Percentiles rank a stretch among this genome's conserved stretches.
These are phyloP conservation scores for Ambrosia trifida DNA, from an alignment of 129 eudicot species.

Conservation along the genomic window DNA sequence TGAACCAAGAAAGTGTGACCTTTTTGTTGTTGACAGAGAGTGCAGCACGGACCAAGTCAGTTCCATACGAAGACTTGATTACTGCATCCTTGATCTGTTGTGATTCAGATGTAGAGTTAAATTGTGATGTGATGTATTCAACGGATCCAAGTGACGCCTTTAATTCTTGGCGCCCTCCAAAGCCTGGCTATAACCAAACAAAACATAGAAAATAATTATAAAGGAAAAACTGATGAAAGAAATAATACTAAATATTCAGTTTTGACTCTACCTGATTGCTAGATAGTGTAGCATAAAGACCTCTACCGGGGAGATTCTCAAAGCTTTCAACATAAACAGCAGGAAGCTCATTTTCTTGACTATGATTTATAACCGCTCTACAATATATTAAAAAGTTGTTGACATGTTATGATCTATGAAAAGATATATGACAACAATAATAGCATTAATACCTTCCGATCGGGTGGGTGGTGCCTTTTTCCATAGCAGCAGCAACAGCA, in stretches of 20 bases:
- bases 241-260: background rate
- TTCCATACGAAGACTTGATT: slow-evolving; percentile 69
- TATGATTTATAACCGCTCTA: slow-evolving; percentile 97
- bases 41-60: slow-evolving; percentile 89
- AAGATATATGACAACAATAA: background rate
- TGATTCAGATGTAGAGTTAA: slow-evolving; percentile 71
- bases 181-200: slow-evolving; percentile 70
- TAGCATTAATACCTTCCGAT: slow-evolving; percentile 72
- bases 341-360: slow-evolving; percentile 91
- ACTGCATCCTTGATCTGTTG: slow-evolving; percentile 70
- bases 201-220: slow-evolving; percentile 3
- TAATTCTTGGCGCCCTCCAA: slow-evolving; percentile 70
- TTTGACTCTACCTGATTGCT: slow-evolving; percentile 64
- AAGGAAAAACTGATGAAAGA: background rate
- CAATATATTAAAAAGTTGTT: slow-evolving; percentile 18
- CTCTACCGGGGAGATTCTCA: slow-evolving; percentile 93
- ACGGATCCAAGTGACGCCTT: slow-evolving; percentile 96
- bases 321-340: slow-evolving; percentile 88
- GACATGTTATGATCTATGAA: background rate
- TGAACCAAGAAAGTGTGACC: slow-evolving; percentile 33
- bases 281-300: slow-evolving; percentile 87
- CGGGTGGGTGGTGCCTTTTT: slow-evolving; percentile 98
- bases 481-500: slow-evolving; percentile 99
- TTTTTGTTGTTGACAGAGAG: slow-evolving; percentile 84
- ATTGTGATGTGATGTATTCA: slow-evolving; percentile 84